phyloP scores from a whole-genome alignment of 176 grass and related monocot genomes.

The Panicum miliaceum region DNA sequence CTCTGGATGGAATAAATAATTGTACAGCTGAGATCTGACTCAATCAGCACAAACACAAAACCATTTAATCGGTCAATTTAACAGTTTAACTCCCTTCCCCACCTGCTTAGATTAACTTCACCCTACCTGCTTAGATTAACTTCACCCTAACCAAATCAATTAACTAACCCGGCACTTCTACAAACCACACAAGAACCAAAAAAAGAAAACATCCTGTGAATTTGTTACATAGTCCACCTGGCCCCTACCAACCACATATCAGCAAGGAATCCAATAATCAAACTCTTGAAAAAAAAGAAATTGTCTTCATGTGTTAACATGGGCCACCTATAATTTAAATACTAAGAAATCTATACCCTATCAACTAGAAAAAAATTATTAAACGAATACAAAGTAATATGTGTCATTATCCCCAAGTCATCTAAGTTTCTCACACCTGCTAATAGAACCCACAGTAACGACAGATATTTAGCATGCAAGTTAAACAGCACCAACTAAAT shows the following conservation, averaged over 20 bases:
- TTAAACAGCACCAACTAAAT: constrained; percentile 11
- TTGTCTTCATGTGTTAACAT: constrained; percentile 31
- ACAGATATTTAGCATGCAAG: constrained; percentile 1
- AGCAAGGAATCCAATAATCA: constrained; percentile 31
- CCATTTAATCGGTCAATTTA: constrained; percentile 7
- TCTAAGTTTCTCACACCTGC: not conserved
- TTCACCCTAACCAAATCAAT: constrained; percentile 10
- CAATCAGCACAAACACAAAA: not conserved
- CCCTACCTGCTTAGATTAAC: not conserved
- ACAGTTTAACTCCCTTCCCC: constrained; percentile 12
- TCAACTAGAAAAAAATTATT: not conserved
- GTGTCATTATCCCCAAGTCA: constrained; percentile 5
- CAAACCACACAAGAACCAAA: constrained; percentile 1
- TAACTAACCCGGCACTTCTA: constrained; percentile 29
- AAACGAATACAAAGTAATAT: not conserved
- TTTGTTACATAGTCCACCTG: constrained; percentile 26
- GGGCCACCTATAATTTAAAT: not conserved
- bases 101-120: not conserved
- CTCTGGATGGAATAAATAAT: constrained; percentile 26
- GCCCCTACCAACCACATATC: constrained; percentile 36
- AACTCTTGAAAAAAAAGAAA: constrained; percentile 32
- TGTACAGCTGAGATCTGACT: not conserved
- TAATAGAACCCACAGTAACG: constrained; percentile 20
- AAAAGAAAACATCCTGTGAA: constrained; percentile 13
- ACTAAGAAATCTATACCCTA: not conserved